phyloP scores from a whole-genome alignment of 352 stramenopile species.

The Sclerospora graminicola region DNA sequence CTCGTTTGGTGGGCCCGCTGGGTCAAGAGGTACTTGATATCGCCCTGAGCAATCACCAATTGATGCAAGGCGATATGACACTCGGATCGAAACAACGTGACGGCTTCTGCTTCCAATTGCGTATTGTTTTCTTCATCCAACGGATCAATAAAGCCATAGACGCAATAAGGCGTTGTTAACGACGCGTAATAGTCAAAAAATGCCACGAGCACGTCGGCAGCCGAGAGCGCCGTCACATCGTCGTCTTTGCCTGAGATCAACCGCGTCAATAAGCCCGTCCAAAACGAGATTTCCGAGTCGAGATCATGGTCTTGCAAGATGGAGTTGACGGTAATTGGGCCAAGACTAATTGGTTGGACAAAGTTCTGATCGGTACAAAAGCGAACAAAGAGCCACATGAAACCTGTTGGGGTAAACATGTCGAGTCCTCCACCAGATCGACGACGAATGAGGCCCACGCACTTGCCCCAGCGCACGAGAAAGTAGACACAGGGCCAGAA shows the following conservation, averaged over 20 bases:
- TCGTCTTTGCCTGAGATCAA: constrained; percentile 26
- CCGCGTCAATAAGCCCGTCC: constrained; percentile 35
- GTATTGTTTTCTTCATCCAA: constrained; percentile 60
- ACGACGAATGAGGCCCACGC: constrained; percentile 48
- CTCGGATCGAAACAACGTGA: constrained; percentile 43
- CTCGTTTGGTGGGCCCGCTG: constrained; percentile 42
- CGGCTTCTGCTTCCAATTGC: constrained; percentile 27
- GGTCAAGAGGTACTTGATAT: constrained; percentile 45
- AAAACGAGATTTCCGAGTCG: constrained; percentile 58
- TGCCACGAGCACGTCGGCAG: constrained; percentile 41
- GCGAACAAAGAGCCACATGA: constrained; percentile 63
- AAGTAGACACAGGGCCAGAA: constrained; percentile 71
- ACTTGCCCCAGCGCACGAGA: constrained; percentile 68
- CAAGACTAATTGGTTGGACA: constrained; percentile 28
- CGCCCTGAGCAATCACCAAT: constrained; percentile 44
- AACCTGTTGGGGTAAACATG: constrained; percentile 51
- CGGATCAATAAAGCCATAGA: constrained; percentile 49
- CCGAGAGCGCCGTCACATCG: constrained; percentile 21
- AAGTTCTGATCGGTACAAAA: constrained; percentile 51
- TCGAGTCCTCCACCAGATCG: constrained; percentile 35
- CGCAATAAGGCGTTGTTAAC: constrained; percentile 27
- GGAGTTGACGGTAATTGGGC: constrained; percentile 20
- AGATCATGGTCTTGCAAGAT: constrained; percentile 33
- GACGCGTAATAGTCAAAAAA: constrained; percentile 55
- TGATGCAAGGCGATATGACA: constrained; percentile 60